phyloP scores from a whole-genome alignment of 352 stramenopile genomes.

The Globisporangium carolinianum region DNA sequence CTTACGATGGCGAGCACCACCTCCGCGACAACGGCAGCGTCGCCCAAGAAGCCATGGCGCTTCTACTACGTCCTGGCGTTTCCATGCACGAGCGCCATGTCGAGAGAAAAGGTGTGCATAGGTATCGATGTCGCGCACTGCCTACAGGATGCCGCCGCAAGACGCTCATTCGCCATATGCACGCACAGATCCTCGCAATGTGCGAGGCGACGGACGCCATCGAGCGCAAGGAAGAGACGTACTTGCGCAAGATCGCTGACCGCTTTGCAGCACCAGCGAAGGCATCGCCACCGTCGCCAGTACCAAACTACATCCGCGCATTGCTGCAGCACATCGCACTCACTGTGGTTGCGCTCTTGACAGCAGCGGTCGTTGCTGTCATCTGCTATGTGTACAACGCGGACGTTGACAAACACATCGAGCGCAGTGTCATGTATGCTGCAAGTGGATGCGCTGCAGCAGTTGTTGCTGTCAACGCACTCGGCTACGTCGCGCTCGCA shows the following conservation, averaged over 20 bases:
- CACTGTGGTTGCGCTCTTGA: conserved; percentile 15
- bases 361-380: conserved; percentile 9
- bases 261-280: conserved; percentile 16
- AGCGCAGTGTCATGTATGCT: conserved; percentile 7
- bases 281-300: conserved; percentile 14
- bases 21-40: background rate
- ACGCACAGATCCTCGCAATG: conserved; percentile 36
- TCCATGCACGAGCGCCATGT: conserved; percentile 24
- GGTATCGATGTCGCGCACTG: too few relatives aligned
- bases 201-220: conserved; percentile 34
- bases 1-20: conserved; percentile 7
- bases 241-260: conserved; percentile 30
- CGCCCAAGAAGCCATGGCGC: conserved; percentile 52
- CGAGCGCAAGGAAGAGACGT: conserved; percentile 43
- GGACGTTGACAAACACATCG: conserved; percentile 1
- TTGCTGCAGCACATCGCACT: conserved; percentile 24
- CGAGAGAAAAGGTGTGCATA: conserved; percentile 32
- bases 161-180: too few relatives aligned
- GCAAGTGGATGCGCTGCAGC: background rate
- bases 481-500: conserved; percentile 16
- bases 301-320: conserved; percentile 10
- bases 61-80: conserved; percentile 64
- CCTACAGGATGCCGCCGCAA: too few relatives aligned
- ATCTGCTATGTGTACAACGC: conserved; percentile 6
- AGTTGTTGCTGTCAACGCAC: conserved; percentile 13